These are phyloP conservation scores for Casuarina glauca DNA, from an alignment of 306 rosid species.

Conservation along the genomic window DNA sequence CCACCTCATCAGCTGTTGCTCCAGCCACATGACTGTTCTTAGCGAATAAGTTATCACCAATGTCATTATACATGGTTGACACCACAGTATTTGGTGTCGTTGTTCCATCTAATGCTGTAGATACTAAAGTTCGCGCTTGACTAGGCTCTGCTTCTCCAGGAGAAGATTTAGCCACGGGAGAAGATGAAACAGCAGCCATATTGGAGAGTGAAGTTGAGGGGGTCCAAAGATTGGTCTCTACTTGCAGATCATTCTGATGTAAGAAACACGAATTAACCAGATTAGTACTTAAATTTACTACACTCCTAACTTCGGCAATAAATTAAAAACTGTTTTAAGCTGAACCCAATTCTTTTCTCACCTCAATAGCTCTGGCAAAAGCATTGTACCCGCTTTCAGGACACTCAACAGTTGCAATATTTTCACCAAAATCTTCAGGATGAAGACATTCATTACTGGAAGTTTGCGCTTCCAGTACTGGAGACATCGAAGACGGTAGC, in stretches of 20 bases:
- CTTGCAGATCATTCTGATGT: conserved; percentile 36
- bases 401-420: too few species aligned
- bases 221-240: not conserved
- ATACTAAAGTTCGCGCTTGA: conserved; percentile 35
- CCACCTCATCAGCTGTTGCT: conserved; percentile 35
- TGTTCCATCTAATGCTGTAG: conserved; percentile 40
- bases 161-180: conserved; percentile 43
- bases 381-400: too few species aligned
- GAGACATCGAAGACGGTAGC: not conserved
- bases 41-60: conserved; percentile 23
- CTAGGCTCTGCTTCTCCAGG: conserved; percentile 55
- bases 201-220: not conserved
- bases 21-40: conserved; percentile 26
- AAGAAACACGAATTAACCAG: conserved; percentile 14
- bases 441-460: not conserved
- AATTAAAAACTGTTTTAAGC: too few species aligned
- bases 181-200: conserved; percentile 34
- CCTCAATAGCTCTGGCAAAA: not conserved
- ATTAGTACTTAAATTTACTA: not conserved
- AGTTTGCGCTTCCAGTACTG: not conserved
- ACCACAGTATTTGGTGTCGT: conserved; percentile 41
- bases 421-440: not conserved
- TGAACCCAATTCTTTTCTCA: too few species aligned
- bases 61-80: conserved; percentile 33
- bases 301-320: too few species aligned